Conservation (phyloP, 2,329 filamentous ascomycete species). For the Acephala macrosclerotiorum region DNA sequence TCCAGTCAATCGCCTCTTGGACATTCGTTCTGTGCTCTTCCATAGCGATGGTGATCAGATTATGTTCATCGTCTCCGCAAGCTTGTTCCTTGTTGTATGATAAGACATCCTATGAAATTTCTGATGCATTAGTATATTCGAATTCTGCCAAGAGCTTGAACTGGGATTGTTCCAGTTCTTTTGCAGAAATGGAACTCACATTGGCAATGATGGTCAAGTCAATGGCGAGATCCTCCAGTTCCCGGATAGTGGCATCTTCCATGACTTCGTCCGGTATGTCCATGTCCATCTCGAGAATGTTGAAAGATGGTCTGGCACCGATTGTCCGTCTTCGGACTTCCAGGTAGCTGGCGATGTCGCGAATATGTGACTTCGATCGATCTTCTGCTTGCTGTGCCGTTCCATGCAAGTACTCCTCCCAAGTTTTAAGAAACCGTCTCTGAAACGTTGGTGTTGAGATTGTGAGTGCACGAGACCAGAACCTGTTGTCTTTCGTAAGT, state of each 20-base stretch:
- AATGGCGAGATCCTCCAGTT: constrained; percentile 15
- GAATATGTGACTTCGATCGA: constrained; percentile 7
- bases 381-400: constrained; percentile 19
- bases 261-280: constrained; percentile 12
- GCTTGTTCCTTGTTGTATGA: constrained; percentile 19
- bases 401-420: constrained; percentile 16
- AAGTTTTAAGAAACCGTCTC: constrained; percentile 12
- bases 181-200: constrained; percentile 1
- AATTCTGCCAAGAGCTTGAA: background rate
- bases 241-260: constrained; percentile 3
- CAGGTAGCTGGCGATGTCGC: constrained; percentile 13
- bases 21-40: constrained; percentile 11
- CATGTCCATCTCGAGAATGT: constrained; percentile 18
- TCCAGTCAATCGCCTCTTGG: constrained; percentile 16
- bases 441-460: constrained; percentile 18
- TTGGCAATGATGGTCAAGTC: constrained; percentile 17
- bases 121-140: background rate
- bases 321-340: constrained; percentile 14
- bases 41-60: constrained; percentile 17
- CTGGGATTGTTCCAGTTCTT: background rate
- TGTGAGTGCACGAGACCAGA: constrained; percentile 11
- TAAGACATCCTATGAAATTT: constrained; percentile 5
- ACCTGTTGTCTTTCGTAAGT: background rate
- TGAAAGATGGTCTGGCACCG: constrained; percentile 14
- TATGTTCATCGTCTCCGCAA: constrained; percentile 15